These are phyloP conservation scores for Carallia brachiata DNA, from an alignment of 345 rosid genomes.

Conservation along the genomic window DNA sequence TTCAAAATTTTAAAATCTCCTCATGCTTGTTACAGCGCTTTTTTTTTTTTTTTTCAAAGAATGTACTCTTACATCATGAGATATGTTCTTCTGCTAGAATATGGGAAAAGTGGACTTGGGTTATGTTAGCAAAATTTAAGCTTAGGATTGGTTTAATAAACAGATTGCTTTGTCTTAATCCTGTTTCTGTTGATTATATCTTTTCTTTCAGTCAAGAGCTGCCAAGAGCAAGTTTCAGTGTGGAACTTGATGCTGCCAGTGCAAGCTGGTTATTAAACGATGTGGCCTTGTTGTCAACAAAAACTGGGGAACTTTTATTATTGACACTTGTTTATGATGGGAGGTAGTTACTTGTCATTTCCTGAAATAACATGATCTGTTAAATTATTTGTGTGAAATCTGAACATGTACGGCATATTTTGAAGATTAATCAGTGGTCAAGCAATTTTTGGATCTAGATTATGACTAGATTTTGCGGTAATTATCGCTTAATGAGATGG, in stretches of 20 bases:
- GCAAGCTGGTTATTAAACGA: slow-evolving; percentile 80
- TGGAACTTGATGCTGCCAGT: slow-evolving; percentile 96
- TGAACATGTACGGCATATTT: too few relatives aligned
- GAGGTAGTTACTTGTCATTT: slow-evolving; percentile 42
- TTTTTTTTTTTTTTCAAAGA: too few relatives aligned
- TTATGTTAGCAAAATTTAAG: neutral
- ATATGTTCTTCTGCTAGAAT: neutral
- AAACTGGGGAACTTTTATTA: slow-evolving; percentile 83
- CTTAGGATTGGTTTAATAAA: neutral
- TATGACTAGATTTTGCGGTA: neutral
- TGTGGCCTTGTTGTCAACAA: slow-evolving; percentile 83
- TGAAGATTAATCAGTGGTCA: neutral
- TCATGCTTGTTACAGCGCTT: too few relatives aligned
- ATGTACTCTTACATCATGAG: too few relatives aligned
- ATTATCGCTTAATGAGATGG: slow-evolving; percentile 1
- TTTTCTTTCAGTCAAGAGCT: slow-evolving; percentile 73
- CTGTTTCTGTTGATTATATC: slow-evolving; percentile 2
- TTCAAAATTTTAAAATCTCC: too few relatives aligned
- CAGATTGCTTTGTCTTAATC: neutral
- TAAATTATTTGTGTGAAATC: too few relatives aligned
- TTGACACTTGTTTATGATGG: slow-evolving; percentile 93
- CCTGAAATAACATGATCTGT: neutral
- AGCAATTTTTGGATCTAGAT: neutral
- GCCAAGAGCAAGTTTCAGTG: slow-evolving; percentile 76
- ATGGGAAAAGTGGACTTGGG: neutral